Percentiles rank a stretch among this genome's conserved stretches.
phyloP scores from a whole-genome alignment of 208 protist species.

The Tetramitus jugosus region DNA sequence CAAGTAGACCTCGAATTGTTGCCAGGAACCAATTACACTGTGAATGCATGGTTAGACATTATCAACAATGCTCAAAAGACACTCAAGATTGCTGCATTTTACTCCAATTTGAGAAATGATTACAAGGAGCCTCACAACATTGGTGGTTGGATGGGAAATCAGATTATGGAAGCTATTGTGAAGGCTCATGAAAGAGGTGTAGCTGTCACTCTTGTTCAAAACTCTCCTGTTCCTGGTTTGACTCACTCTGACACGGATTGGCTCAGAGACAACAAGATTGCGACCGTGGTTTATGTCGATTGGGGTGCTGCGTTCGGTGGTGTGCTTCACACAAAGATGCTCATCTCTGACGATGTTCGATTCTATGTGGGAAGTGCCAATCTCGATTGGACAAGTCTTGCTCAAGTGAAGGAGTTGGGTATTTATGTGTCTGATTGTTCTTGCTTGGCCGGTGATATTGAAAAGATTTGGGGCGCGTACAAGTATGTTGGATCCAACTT shows the following conservation, averaged over 20 bases:
- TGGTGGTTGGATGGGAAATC: conserved; percentile 32
- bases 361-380: conserved; percentile 53
- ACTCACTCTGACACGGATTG: conserved; percentile 27
- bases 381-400: conserved; percentile 47
- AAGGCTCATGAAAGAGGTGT: conserved; percentile 33
- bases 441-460: conserved; percentile 36
- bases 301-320: conserved; percentile 31
- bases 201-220: conserved; percentile 35
- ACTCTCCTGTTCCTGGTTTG: conserved; percentile 21
- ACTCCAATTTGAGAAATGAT: conserved; percentile 46
- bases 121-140: background rate
- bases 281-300: conserved; percentile 24
- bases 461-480: conserved; percentile 38
- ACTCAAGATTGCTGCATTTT: conserved; percentile 49
- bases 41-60: conserved; percentile 35
- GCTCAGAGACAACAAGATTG: conserved; percentile 23
- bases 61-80: conserved; percentile 36
- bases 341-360: conserved; percentile 35
- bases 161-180: conserved; percentile 37
- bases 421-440: conserved; percentile 39
- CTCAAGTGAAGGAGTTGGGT: conserved; percentile 55
- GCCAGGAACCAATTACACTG: conserved; percentile 23
- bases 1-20: background rate
- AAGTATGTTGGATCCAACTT: background rate
- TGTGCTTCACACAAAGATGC: conserved; percentile 50